Conservation (phyloP, 768 basidiomycete species). For the Obba rivulosa region DNA sequence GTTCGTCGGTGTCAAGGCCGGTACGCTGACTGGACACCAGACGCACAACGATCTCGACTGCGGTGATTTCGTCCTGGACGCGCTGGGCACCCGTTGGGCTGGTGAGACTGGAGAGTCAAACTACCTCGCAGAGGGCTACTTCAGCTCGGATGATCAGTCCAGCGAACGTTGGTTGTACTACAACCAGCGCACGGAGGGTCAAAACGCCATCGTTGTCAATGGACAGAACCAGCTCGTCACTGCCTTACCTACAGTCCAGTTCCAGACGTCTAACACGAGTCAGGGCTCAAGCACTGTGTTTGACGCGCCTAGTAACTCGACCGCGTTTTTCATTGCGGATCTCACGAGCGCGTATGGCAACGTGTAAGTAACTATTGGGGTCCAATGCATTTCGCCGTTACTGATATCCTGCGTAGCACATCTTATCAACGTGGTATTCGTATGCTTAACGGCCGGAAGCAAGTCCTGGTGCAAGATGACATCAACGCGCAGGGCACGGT, state of each 20-base stretch:
- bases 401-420: conserved; percentile 35
- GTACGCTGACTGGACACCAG: conserved; percentile 75
- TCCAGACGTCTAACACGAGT: conserved; percentile 43
- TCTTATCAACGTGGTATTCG: conserved; percentile 84
- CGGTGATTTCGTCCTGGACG: conserved; percentile 95
- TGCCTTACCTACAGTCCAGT: conserved; percentile 52
- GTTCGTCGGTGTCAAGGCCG: conserved; percentile 88
- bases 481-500: conserved; percentile 54
- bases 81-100: conserved; percentile 88
- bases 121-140: conserved; percentile 76
- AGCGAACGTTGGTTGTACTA: conserved; percentile 86
- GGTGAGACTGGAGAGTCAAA: conserved; percentile 91
- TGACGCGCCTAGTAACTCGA: conserved; percentile 55
- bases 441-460: conserved; percentile 73
- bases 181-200: conserved; percentile 94
- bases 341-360: conserved; percentile 71
- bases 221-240: conserved; percentile 76
- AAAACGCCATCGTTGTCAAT: conserved; percentile 86
- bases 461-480: conserved; percentile 93
- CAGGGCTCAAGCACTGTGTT: conserved; percentile 88
- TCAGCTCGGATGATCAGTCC: conserved; percentile 64
- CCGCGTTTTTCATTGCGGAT: conserved; percentile 78
- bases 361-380: conserved; percentile 42
- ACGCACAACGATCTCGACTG: conserved; percentile 93
- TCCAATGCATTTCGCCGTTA: not conserved